Percentiles rank a stretch among this genome's conserved stretches.
Conservation (phyloP, 2,329 filamentous ascomycete species). For the Talaromyces albobiverticillius region DNA sequence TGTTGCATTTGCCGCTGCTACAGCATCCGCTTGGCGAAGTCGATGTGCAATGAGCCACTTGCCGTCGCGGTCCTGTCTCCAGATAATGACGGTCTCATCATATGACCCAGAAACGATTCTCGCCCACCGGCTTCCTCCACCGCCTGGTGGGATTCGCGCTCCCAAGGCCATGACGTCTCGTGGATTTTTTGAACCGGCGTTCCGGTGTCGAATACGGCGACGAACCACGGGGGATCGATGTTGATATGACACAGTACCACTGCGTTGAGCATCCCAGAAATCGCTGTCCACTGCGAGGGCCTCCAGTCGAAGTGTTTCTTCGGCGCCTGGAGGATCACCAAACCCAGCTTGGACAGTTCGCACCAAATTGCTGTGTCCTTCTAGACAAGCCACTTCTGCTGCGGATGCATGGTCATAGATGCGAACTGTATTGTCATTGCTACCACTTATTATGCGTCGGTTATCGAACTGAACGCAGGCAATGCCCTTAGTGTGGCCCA, state of each 20-base stretch:
- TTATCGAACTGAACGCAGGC: conserved; percentile 97
- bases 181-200: conserved; percentile 71
- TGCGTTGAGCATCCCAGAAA: conserved; percentile 61
- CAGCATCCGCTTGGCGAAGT: conserved; percentile 62
- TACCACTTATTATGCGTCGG: conserved; percentile 88
- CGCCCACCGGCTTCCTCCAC: conserved; percentile 82
- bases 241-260: conserved; percentile 44
- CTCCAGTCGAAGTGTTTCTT: conserved; percentile 68
- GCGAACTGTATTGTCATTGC: conserved; percentile 92
- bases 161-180: conserved; percentile 73
- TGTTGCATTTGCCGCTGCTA: conserved; percentile 29
- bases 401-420: conserved; percentile 87
- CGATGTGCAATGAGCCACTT: conserved; percentile 77
- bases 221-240: conserved; percentile 28
- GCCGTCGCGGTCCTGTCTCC: conserved; percentile 81
- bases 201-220: conserved; percentile 30
- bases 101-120: conserved; percentile 98
- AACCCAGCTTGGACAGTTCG: conserved; percentile 94
- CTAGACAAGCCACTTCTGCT: conserved; percentile 83
- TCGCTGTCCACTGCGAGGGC: conserved; percentile 70
- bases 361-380: conserved; percentile 79
- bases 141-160: conserved; percentile 84
- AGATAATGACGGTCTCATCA: conserved; percentile 92
- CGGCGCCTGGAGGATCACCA: conserved; percentile 78
- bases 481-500: conserved; percentile 91